A percentile compares a stretch with the other conserved stretches of the same genome.
These are phyloP conservation scores for Paramyrothecium roridum DNA, from an alignment of 2,329 filamentous ascomycete species.

Conservation along the genomic window DNA sequence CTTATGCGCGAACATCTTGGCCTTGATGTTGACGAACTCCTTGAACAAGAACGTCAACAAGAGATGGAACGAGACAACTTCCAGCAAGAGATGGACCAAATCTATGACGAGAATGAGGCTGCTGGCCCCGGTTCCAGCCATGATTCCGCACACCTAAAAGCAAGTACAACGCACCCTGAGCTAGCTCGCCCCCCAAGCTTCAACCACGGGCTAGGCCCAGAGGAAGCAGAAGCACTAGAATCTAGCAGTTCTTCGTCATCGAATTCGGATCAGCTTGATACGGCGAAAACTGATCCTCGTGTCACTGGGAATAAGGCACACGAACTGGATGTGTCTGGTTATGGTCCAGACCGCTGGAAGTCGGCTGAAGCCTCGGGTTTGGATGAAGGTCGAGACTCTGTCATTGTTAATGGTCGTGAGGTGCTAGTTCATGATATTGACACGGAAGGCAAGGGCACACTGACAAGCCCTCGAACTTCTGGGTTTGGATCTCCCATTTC, in stretches of 20 bases:
- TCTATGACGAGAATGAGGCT: constrained; percentile 51
- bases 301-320: constrained; percentile 62
- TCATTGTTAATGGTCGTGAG: constrained; percentile 66
- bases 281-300: constrained; percentile 18
- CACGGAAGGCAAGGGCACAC: constrained; percentile 60
- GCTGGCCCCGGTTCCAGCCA: not conserved
- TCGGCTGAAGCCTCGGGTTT: constrained; percentile 57
- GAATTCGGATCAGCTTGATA: constrained; percentile 13
- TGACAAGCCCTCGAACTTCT: constrained; percentile 39
- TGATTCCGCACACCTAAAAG: constrained; percentile 23
- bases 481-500: constrained; percentile 17
- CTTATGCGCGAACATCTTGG: constrained; percentile 96
- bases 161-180: constrained; percentile 33
- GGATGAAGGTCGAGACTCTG: constrained; percentile 67
- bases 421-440: constrained; percentile 64
- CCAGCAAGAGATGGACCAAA: constrained; percentile 58
- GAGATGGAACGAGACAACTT: constrained; percentile 60
- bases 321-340: constrained; percentile 73
- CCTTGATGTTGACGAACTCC: constrained; percentile 88
- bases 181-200: constrained; percentile 49
- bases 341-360: constrained; percentile 74
- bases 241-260: constrained; percentile 2
- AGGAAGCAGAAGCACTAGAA: constrained; percentile 47
- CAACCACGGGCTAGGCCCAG: constrained; percentile 60
- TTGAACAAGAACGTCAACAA: constrained; percentile 71